Percentiles rank a stretch among this genome's conserved stretches.
Conservation (phyloP, 1,139 yeast genomes). For the Saccharomyces hybrid region DNA sequence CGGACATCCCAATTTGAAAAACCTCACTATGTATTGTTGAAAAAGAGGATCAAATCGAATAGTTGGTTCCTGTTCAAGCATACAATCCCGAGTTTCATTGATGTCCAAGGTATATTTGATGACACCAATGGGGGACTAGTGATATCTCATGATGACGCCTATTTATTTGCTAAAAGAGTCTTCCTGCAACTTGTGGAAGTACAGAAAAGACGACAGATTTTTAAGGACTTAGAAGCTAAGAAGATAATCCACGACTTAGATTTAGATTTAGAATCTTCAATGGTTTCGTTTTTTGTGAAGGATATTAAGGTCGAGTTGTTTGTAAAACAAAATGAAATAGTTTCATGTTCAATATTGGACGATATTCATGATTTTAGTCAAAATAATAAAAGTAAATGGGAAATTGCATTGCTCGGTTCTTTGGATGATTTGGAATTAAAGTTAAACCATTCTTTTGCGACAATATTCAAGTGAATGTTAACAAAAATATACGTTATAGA, state of each 20-base stretch:
- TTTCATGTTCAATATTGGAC: constrained; percentile 12
- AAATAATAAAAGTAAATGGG: constrained; percentile 6
- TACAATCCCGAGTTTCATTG: constrained; percentile 39
- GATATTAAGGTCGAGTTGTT: constrained; percentile 12
- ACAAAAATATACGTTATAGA: neutral
- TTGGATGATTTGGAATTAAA: constrained; percentile 12
- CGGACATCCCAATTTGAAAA: constrained; percentile 25
- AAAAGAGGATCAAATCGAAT: constrained; percentile 29
- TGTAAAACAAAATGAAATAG: constrained; percentile 12
- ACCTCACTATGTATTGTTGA: constrained; percentile 40
- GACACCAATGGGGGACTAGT: constrained; percentile 13
- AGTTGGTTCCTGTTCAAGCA: constrained; percentile 37
- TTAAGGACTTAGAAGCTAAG: constrained; percentile 12
- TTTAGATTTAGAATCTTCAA: constrained; percentile 19
- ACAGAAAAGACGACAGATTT: constrained; percentile 12
- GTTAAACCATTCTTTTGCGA: constrained; percentile 4
- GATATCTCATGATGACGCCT: constrained; percentile 15
- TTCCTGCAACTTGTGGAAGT: constrained; percentile 12
- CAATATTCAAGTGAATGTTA: neutral
- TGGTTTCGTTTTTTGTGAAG: constrained; percentile 14
- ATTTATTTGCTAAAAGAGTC: constrained; percentile 24
- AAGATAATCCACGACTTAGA: constrained; percentile 14
- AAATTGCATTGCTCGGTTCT: constrained; percentile 15
- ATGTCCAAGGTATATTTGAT: constrained; percentile 19
- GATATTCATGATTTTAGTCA: constrained; percentile 4